Base-by-base conservation (phyloP, 2,329 filamentous ascomycete genomes). In the Botrytis galanthina region DNA sequence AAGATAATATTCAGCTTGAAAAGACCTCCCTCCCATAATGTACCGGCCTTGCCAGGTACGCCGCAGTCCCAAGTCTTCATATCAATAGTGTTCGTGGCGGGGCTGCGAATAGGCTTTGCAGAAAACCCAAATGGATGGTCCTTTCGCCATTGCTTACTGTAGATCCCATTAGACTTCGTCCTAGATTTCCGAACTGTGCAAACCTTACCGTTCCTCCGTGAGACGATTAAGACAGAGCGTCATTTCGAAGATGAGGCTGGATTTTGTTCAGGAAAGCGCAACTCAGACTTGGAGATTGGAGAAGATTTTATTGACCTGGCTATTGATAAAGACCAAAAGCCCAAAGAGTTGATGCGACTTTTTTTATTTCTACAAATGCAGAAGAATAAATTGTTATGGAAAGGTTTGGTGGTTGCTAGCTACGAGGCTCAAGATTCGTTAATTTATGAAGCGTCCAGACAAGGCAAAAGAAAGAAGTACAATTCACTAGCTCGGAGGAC, bases 61-160 rank as follows among this genome's bases (percentile, higher is more conserved):
- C 95, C 95, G 80, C 96, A 98, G 79, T 98, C 95, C 96, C 96
- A 99, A 77, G 90, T 89, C 87, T 98, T 97, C 76, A 99, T 87
- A 81, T 99, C 96, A 70, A 98, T 88, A 1, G 94, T 90, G 72
- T 94, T 95, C 77, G 93, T 88, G 29, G 91, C 83, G 32, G 71
- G 71, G 76, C 90, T 95, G 78, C 95, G 92, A 75, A 91, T 86
- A 20, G 97, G 96, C 81, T 95, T 93, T 37, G 96, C 96, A 83
- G 93, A 97, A 85, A 99, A 99, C 75, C 96, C 96, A 81, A 99
- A 99, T 0, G 97, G 97, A 81, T 99, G 96, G 79, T 99, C 95
- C 81, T 91, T 91, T 77, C 96, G 91, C 96, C 96, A 99, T 85
- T 97, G 94, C 85, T 97, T 98, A n/a, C 72, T 73, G 32, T 59